Base-by-base conservation (phyloP, 1,284 basidiomycete species). In the Tranzscheliella williamsii region DNA sequence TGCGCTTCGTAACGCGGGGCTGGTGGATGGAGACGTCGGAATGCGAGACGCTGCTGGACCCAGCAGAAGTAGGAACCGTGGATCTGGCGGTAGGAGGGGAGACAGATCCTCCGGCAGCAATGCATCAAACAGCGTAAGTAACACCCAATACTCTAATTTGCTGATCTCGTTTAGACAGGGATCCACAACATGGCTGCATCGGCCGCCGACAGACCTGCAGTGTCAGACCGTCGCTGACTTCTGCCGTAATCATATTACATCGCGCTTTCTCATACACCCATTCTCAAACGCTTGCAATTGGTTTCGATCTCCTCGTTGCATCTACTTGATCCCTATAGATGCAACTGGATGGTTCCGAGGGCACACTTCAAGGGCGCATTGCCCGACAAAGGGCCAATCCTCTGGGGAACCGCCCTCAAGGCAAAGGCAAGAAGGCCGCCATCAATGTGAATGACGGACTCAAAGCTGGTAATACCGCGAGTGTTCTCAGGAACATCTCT, bases 361-460 rank as follows among this genome's bases (percentile, higher is more conserved):
- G 43, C 20, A 46, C 31, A 32, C 48, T 62, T 2, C 51, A 47
- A 42, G 51, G 57, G n/a, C 51, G 57, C 11, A 33, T 53, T 12
- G 53, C 55, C 17, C 45, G 61, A 9, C 50, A 57, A 27, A 49
- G 61, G 16, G 61, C 54, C 18, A 58, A 64, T 30, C 61, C 61
- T 12, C 43, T 64, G 22, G 61, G 61, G 21, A 54, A 47, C 21
- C 61, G 61, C 16, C 61, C 61, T 12, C 37, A 47, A 17, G 18
- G 43, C 22, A 58, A 36, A 24, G 52, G 43, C 30, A 58, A 39
- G 33, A 53, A 49, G 23, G 61, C 48, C 16, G 39, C 44, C 37
- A 46, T 58, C 47, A 64, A 64, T 23, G 55, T 58, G 40, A 58
- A 58, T 23, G 61, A 64, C 27, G 61, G 55, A 11, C 42, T 64